These are phyloP conservation scores for Acanthamoeba castellanii DNA, from an alignment of 208 protist genomes.

Conservation along the genomic window DNA sequence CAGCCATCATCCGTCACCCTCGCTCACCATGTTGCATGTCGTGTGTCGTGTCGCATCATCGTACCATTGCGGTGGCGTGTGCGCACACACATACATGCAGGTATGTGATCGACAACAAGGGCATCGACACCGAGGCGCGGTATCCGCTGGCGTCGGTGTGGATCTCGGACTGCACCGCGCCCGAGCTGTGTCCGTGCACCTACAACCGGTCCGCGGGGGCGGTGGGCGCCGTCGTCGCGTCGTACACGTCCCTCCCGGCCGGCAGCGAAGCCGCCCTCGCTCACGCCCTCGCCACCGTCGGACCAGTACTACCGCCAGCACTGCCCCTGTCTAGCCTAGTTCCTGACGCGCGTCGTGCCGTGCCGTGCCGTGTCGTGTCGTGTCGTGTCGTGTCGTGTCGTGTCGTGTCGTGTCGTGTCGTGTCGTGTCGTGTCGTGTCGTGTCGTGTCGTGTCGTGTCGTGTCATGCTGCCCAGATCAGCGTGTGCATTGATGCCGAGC, in stretches of 20 bases:
- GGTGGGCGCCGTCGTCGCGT: not conserved
- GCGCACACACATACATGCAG: too few species aligned
- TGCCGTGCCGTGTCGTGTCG: too few species aligned
- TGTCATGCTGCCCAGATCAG: not conserved
- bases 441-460: too few species aligned
- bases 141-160: conserved; percentile 86
- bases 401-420: too few species aligned
- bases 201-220: not conserved
- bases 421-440: too few species aligned
- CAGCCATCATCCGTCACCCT: too few species aligned
- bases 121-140: conserved; percentile 89
- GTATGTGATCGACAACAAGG: conserved; percentile 91
- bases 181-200: not conserved
- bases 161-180: not conserved
- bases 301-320: not conserved
- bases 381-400: too few species aligned
- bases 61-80: not conserved
- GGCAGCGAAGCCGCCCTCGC: not conserved
- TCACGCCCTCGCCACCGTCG: not conserved
- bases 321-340: not conserved
- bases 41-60: too few species aligned
- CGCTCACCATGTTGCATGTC: too few species aligned
- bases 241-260: not conserved
- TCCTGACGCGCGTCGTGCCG: not conserved
- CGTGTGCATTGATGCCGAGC: conserved; percentile 75